Percentiles rank a stretch among this genome's conserved stretches.
These are phyloP conservation scores for Pestalotiopsis sp. DNA, from an alignment of 2,329 filamentous ascomycete species.

Conservation along the genomic window DNA sequence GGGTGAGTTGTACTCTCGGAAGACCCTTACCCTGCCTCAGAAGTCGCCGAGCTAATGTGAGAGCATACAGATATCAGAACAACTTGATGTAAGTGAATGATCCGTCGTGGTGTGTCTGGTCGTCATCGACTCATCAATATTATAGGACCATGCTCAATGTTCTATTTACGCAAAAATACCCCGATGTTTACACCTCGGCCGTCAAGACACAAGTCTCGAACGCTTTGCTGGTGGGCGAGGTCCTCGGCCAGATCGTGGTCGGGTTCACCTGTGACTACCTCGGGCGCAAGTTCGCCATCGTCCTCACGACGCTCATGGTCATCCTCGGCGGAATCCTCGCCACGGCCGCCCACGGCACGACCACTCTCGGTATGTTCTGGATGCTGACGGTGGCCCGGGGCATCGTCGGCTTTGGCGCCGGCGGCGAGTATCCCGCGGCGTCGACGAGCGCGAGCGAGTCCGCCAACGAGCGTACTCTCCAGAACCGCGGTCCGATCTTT, in stretches of 20 bases:
- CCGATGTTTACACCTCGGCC: slow-evolving; percentile 31
- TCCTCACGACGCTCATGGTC: slow-evolving; percentile 47
- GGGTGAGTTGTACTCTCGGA: not conserved
- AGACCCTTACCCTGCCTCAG: no score
- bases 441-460: slow-evolving; percentile 49
- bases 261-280: slow-evolving; percentile 47
- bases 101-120: not conserved
- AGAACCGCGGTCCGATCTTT: slow-evolving; percentile 41
- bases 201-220: slow-evolving; percentile 43
- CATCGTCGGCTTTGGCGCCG: slow-evolving; percentile 48
- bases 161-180: slow-evolving; percentile 23
- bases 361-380: slow-evolving; percentile 53
- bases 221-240: slow-evolving; percentile 41
- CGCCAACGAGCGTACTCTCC: slow-evolving; percentile 45
- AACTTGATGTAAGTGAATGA: slow-evolving; percentile 10
- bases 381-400: slow-evolving; percentile 53
- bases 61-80: slow-evolving; percentile 7
- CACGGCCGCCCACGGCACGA: slow-evolving; percentile 45
- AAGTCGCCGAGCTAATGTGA: not conserved
- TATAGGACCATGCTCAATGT: slow-evolving; percentile 13
- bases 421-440: slow-evolving; percentile 40
- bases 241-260: slow-evolving; percentile 42
- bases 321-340: slow-evolving; percentile 47
- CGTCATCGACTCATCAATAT: not conserved
- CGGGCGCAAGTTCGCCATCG: slow-evolving; percentile 46